Conservation (phyloP, 1,139 yeast species). For the Blastobotrys illinoisensis region DNA sequence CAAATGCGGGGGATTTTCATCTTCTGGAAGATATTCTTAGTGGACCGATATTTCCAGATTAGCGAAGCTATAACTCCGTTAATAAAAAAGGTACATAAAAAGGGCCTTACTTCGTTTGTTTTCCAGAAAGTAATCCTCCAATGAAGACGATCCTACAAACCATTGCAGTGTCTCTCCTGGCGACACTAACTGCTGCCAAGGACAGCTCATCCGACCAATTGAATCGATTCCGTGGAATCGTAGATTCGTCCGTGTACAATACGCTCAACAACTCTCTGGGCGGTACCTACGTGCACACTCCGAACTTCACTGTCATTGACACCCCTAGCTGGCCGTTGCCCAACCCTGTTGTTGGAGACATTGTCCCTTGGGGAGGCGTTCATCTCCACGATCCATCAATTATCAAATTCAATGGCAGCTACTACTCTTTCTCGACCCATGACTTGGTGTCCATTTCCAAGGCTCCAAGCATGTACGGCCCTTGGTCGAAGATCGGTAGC, state of each 20-base stretch:
- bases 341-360: conserved; percentile 6
- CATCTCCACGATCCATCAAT: conserved; percentile 15
- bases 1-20: not conserved
- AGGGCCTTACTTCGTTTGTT: no score
- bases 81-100: no score
- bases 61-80: not conserved
- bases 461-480: conserved; percentile 5
- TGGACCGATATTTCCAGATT: not conserved
- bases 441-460: conserved; percentile 3
- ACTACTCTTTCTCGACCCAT: conserved; percentile 7
- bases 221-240: not conserved
- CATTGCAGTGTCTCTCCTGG: not conserved
- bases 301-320: conserved; percentile 1
- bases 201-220: not conserved
- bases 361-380: conserved; percentile 11
- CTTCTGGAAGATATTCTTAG: not conserved
- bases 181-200: not conserved
- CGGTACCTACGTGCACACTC: conserved; percentile 1
- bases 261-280: conserved; percentile 3
- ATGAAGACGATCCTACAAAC: not conserved
- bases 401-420: conserved; percentile 13
- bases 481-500: conserved; percentile 5
- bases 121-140: not conserved
- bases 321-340: conserved; percentile 5
- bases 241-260: not conserved